These are phyloP conservation scores for Candida verbasci DNA, from an alignment of 805 yeast species.

Conservation along the genomic window DNA sequence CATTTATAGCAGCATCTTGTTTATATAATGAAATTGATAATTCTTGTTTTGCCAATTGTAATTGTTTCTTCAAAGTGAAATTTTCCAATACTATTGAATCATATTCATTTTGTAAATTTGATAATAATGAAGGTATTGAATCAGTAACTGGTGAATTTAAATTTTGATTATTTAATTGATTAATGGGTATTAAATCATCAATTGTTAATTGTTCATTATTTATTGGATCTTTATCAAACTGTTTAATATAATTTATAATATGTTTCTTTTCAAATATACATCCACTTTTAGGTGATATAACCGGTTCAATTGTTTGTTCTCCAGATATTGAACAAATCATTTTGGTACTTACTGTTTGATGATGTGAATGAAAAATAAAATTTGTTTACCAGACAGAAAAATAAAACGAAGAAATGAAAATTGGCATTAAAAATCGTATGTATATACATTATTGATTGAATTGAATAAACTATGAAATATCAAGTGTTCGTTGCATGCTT, in stretches of 20 bases:
- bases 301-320: constrained; percentile 64
- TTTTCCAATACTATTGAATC: constrained; percentile 81
- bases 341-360: too few species aligned
- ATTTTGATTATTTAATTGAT: constrained; percentile 12
- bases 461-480: too few species aligned
- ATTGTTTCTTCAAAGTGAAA: constrained; percentile 69
- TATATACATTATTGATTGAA: too few species aligned
- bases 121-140: constrained; percentile 74
- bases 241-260: constrained; percentile 56
- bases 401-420: background rate
- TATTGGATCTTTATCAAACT: constrained; percentile 74
- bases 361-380: background rate
- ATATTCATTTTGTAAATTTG: constrained; percentile 84
- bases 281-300: constrained; percentile 68
- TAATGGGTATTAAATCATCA: constrained; percentile 52
- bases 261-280: constrained; percentile 63
- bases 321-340: constrained; percentile 52
- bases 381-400: too few species aligned
- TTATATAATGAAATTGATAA: constrained; percentile 74
- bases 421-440: background rate
- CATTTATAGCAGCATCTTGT: constrained; percentile 87
- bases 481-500: too few species aligned
- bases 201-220: constrained; percentile 53
- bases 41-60: constrained; percentile 63
- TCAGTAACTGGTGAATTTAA: constrained; percentile 38